Base-by-base conservation (phyloP, 805 yeast species). In the Candida quercuum region DNA sequence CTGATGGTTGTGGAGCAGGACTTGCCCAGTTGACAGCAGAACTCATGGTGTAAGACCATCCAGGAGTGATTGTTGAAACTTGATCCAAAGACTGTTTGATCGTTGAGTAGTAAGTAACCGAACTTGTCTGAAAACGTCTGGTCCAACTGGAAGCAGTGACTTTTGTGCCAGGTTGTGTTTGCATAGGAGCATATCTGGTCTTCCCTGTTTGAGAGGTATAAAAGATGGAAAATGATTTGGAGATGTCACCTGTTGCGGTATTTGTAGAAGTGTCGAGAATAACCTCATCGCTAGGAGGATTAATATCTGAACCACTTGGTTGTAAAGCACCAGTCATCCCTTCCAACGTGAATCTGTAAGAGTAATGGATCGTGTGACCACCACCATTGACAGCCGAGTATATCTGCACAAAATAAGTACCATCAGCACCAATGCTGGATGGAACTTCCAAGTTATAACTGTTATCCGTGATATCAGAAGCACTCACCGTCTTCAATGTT, bases 161-260 rank as follows among this genome's bases (percentile, higher is more conserved):
- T 9, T 65, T 67, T 2, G 85, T 56, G 4, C 82, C 85, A 9
- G 99, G 97, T 60, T 87, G 96, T 41, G 69, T 59, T 63, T 89
- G 97, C 96, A 88, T 86, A 36, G 97, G 96, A 1, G 97, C 97
- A 60, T 66, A 86, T 54, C 89, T 74, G 7, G 84, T 76, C 20
- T 47, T 59, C 21, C 96, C 96, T 1, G 91, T 81, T 66, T 91
- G 98, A 48, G 53, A 48, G 3, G 87, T 75, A 62, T 89, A 91
- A 2, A 91, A 71, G 10, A 88, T 61, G 3, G 77, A 48, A 54
- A 81, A 81, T 3, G 86, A 78, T 12, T 58, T 62, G 1, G 78
- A 63, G n/a, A 64, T 64, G 3, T 60, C 62, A 8, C 73, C 67
- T 6, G 67, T 59, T 5, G 61, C 59, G 7, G 45, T 9, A 4